Base-by-base conservation (phyloP, 1,284 basidiomycete genomes). In the Ganoderma sinense region DNA sequence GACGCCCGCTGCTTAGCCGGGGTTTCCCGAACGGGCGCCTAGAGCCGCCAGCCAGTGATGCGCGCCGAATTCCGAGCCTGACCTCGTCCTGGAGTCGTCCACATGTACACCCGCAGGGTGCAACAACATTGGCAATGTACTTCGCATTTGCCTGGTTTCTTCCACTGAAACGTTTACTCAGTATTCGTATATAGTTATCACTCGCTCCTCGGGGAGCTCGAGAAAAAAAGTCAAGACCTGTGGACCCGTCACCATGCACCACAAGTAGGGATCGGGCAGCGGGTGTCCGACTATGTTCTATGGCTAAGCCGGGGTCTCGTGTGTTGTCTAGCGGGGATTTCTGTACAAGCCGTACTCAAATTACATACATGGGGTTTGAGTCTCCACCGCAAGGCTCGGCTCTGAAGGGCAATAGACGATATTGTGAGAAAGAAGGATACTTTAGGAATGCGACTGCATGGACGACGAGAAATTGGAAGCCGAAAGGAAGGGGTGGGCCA, bases 1-100 rank as follows among this genome's bases (percentile, higher is more conserved):
- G 71, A 73, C 73, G 72, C 68, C 66, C 65, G 64, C 40, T 64
- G 58, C 48, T 56, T 45, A 53, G 70, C 73, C 75, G 72, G 74
- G 68, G 66, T 67, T 71, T 71, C 64, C 69, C 73, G 73, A 64
- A 43, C 48, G 23, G 59, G 73, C 72, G 72, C 68, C 64, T 65
- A 8, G 2, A 5, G 10, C 1, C 31, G 23, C 53, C 39, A 39
- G 59, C 69, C 69, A 71, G 58, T 70, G 56, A 70, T 33, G 43
- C 66, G 51, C 45, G 51, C 45, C 58, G 65, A 48, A 70, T 71
- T 67, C 62, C 56, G 56, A 26, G 53, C 13, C 14, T 31, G n/a
- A 13, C 23, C 53, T 18, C 45, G 4, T 48, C 45, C 45, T n/a
- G n/a, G n/a, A n/a, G n/a, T n/a, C n/a, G n/a, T n/a, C n/a, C n/a